Evolutionary conservation across 306 rosid species (phyloP), one percentile per base, ranked within the genome.

Genomic region (Quercus robur): DNA sequence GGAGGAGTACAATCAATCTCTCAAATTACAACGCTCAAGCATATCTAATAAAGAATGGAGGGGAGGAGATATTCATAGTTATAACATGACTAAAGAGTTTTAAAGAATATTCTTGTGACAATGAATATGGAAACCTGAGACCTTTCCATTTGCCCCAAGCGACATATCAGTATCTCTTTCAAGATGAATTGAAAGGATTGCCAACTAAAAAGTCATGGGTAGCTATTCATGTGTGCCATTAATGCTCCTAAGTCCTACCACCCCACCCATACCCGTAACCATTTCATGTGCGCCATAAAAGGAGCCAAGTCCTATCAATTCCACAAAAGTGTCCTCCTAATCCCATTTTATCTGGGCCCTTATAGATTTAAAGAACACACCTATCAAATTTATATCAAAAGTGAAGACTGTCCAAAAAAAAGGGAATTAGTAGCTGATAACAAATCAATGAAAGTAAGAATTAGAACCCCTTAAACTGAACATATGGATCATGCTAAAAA

Each of bases 241-340:
- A 86, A 88, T 86, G 74, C 85, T 74, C 82, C 74, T 71, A 75
- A 41, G 46, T 41, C 46, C 82, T 85, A 79, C 25, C 46, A 41
- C 46, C 46, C 86, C 21, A 52, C 79, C 71, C 41, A 18, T 18
- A 74, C 31, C 41, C 5, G 41, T 73, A 71, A 63, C 54, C 21
- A 10, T 76, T 58, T 20, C 75, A 74, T 6, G 75, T 63, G 21
- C 33, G 28, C 13, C 77, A 46, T 55, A 75, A 46, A 70, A 20
- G 23, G 13, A 31, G 56, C 70, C 38, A 31, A 38, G 49, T 20
- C n/a, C 38, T 9, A 31, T 9, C 1, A 73, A 3, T 59, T 26
- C 3, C n/a, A 71, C 56, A 46, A 13, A 2, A 38, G 6, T 38
- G 23, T 9, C 74, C 28, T 14, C 74, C 33, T 4, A 59, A 33